Conservation (phyloP, 441 rosid genomes). For the Adansonia grandidieri region DNA sequence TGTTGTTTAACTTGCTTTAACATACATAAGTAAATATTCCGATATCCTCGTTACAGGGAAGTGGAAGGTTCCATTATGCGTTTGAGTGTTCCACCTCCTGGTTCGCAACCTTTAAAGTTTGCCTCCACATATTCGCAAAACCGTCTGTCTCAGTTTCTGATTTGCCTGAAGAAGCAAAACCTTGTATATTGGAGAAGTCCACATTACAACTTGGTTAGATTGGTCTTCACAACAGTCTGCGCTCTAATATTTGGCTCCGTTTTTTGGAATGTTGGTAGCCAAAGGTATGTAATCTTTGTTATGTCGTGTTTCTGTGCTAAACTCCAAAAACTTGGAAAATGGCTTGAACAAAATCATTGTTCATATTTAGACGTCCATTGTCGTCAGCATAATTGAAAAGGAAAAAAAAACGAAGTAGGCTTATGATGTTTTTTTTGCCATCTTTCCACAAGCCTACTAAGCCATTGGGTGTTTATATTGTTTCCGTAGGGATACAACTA, state of each 20-base stretch:
- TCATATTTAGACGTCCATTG: background rate
- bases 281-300: constrained; percentile 45
- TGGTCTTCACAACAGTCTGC: constrained; percentile 58
- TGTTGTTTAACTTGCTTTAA: constrained; percentile 5
- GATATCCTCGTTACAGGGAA: constrained; percentile 45
- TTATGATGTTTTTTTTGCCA: background rate
- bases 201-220: constrained; percentile 71
- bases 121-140: constrained; percentile 61
- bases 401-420: background rate
- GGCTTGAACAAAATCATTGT: background rate
- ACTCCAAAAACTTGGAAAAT: background rate
- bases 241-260: constrained; percentile 83
- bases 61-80: constrained; percentile 66
- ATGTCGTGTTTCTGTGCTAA: background rate
- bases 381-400: background rate
- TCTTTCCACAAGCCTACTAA: background rate
- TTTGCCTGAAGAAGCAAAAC: constrained; percentile 81
- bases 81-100: constrained; percentile 66
- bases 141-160: constrained; percentile 56
- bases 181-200: constrained; percentile 98
- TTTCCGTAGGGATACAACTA: constrained; percentile 49
- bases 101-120: constrained; percentile 65
- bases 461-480: background rate
- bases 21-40: background rate
- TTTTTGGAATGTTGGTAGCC: constrained; percentile 80